A percentile compares a stretch with the other conserved stretches of the same genome.
Conservation (phyloP, 2,329 filamentous ascomycete species). For the Colletotrichum cordylinicola region DNA sequence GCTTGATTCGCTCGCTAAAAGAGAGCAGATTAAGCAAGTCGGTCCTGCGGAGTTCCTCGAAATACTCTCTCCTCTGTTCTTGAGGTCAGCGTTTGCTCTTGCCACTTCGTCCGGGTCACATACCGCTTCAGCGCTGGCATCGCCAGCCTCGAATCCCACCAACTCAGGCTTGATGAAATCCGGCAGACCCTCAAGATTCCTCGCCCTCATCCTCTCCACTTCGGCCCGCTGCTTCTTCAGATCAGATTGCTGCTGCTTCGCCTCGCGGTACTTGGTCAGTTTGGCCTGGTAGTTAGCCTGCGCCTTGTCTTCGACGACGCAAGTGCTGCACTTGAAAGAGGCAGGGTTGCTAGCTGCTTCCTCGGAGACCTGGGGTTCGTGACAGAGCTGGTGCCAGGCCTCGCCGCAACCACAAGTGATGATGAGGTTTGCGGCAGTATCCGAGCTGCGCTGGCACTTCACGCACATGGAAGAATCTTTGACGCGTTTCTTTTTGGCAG, state of each 20-base stretch:
- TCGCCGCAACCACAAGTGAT: constrained; percentile 28
- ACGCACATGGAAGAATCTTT: constrained; percentile 24
- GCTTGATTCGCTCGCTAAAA: constrained; percentile 45
- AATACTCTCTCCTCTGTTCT: constrained; percentile 43
- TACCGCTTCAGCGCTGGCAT: constrained; percentile 38
- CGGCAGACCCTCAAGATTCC: constrained; percentile 36
- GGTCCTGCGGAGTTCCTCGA: constrained; percentile 38
- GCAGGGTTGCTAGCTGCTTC: constrained; percentile 13
- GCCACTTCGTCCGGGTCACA: neutral
- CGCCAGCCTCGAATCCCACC: constrained; percentile 42
- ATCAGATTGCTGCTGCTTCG: constrained; percentile 20
- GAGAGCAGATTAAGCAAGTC: constrained; percentile 46
- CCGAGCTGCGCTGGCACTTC: constrained; percentile 25
- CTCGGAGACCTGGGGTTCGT: constrained; percentile 22
- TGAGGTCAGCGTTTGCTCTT: neutral
- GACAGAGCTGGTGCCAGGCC: constrained; percentile 30
- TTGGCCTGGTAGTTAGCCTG: constrained; percentile 18
- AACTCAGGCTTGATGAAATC: constrained; percentile 39
- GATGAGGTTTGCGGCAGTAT: constrained; percentile 25
- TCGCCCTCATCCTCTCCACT: constrained; percentile 36
- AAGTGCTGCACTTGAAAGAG: constrained; percentile 25
- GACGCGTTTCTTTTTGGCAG: constrained; percentile 17
- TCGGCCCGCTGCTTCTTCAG: constrained; percentile 27
- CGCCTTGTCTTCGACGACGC: constrained; percentile 23
- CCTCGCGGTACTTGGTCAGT: constrained; percentile 20